Conservation (phyloP, 495 filamentous ascomycete genomes). For the Aspergillus avenaceus region DNA sequence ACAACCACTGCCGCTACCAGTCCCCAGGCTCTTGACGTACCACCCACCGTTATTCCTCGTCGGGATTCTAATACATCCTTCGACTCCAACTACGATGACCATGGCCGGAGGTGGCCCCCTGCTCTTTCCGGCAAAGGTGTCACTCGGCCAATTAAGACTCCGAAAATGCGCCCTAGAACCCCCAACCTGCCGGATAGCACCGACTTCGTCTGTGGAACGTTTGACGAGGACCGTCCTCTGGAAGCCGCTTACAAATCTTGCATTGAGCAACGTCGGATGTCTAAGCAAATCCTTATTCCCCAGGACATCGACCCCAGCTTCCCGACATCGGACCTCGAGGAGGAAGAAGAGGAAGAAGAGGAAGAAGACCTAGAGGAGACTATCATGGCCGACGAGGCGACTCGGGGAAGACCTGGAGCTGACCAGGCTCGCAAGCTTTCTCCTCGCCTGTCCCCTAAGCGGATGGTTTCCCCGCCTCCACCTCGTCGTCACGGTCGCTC, state of each 20-base stretch:
- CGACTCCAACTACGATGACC: constrained; percentile 53
- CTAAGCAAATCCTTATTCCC: constrained; percentile 72
- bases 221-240: constrained; percentile 92
- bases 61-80: constrained; percentile 60
- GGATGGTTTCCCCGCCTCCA: constrained; percentile 56
- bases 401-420: constrained; percentile 29
- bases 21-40: constrained; percentile 42
- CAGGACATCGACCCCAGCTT: constrained; percentile 98
- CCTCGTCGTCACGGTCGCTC: constrained; percentile 60
- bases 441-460: constrained; percentile 38
- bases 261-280: constrained; percentile 72
- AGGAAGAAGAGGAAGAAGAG: constrained; percentile 66
- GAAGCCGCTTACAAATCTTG: constrained; percentile 89
- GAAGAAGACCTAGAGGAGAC: constrained; percentile 46
- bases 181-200: constrained; percentile 92
- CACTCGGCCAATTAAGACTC: constrained; percentile 34
- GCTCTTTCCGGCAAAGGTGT: constrained; percentile 22
- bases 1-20: constrained; percentile 55
- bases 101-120: constrained; percentile 27
- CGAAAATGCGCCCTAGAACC: constrained; percentile 65
- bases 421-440: constrained; percentile 25
- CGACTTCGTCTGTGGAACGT: constrained; percentile 94
- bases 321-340: constrained; percentile 86
- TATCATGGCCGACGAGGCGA: constrained; percentile 26
- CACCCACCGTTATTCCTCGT: constrained; percentile 43